Conservation (phyloP, 2,329 filamentous ascomycete species). For the Venturia pyrina region DNA sequence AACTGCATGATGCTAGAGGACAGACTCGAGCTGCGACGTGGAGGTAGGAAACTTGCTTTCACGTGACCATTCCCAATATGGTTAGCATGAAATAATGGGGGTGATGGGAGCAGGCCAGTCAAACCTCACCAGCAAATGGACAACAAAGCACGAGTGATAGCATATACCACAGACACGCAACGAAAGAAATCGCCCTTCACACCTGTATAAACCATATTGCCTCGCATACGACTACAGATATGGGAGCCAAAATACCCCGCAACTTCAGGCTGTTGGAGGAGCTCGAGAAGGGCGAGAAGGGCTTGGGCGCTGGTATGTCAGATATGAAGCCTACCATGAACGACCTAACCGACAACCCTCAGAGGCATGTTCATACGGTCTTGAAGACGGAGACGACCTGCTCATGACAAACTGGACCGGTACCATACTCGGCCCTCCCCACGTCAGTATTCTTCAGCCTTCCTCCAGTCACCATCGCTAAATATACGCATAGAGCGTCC, state of each 20-base stretch:
- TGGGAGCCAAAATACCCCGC: constrained; percentile 72
- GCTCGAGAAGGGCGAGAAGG: constrained; percentile 98
- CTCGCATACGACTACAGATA: constrained; percentile 20
- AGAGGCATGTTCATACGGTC: constrained; percentile 96
- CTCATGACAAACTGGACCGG: constrained; percentile 99
- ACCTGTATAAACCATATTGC: not conserved
- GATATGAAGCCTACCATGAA: not conserved
- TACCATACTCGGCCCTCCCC: constrained; percentile 91
- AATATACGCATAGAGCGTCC: constrained; percentile 56
- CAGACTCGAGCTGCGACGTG: not conserved
- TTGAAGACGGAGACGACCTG: constrained; percentile 87
- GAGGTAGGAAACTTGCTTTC: not conserved
- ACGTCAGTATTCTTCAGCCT: constrained; percentile 50
- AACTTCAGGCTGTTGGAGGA: constrained; percentile 97
- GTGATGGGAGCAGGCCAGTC: not conserved
- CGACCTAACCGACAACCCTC: constrained; percentile 13
- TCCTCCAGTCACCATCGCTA: not conserved
- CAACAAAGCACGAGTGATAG: not conserved
- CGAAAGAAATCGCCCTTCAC: not conserved
- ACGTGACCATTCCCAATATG: not conserved
- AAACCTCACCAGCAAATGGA: not conserved
- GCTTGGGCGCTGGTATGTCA: constrained; percentile 68
- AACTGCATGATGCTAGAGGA: not conserved
- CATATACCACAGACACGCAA: not conserved
- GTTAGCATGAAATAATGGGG: not conserved